phyloP scores from a whole-genome alignment of 208 protist genomes.

The Trypanosoma melophagium region DNA sequence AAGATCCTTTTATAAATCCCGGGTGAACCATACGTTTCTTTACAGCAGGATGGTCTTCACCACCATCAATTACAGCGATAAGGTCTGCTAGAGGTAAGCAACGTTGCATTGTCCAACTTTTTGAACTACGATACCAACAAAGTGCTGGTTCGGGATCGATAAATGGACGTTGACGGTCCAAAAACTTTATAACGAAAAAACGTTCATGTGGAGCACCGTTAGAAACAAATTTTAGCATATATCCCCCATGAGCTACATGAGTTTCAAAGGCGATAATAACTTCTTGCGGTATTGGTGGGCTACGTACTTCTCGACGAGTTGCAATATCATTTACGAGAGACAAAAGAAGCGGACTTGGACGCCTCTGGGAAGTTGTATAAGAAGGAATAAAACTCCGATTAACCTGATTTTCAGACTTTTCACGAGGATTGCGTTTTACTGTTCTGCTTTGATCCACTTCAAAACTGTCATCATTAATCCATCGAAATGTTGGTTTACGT shows the following conservation, averaged over 20 bases:
- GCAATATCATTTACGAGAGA: conserved; percentile 46
- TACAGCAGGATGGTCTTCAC: conserved; percentile 48
- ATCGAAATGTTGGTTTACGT: conserved; percentile 1
- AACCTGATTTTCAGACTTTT: background rate
- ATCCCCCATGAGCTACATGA: conserved; percentile 45
- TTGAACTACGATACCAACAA: conserved; percentile 38
- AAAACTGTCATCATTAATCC: background rate
- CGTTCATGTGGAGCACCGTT: conserved; percentile 51
- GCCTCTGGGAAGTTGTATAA: background rate
- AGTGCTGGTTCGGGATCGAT: conserved; percentile 39
- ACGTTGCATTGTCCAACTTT: conserved; percentile 51
- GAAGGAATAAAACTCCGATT: background rate
- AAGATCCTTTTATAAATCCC: conserved; percentile 40
- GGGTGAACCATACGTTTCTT: conserved; percentile 37
- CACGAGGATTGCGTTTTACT: background rate
- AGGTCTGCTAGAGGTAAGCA: conserved; percentile 63
- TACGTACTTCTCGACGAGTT: conserved; percentile 33
- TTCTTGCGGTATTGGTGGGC: conserved; percentile 49
- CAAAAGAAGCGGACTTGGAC: conserved; percentile 45
- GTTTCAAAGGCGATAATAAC: conserved; percentile 74
- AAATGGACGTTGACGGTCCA: conserved; percentile 31
- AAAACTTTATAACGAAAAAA: conserved; percentile 67
- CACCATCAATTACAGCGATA: conserved; percentile 38
- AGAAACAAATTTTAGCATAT: conserved; percentile 57
- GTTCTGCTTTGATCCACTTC: background rate